Evolutionary conservation across 164 flowering plant genomes (phyloP), one percentile per base, ranked within the genome.

Genomic region (Vitis riparia): DNA sequence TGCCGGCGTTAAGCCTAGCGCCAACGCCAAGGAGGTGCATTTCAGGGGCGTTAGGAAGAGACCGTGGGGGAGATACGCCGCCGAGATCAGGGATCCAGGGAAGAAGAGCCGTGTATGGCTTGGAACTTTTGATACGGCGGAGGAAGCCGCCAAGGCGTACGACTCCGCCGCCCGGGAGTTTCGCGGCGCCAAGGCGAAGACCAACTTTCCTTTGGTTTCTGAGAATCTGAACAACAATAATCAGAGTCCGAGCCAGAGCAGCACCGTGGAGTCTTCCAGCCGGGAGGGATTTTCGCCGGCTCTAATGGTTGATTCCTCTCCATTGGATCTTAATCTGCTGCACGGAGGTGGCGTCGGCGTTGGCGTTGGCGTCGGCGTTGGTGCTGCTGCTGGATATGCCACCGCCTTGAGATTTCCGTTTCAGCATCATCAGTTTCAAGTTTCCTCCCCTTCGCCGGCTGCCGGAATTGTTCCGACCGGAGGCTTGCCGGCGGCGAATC

Each of bases 31-130:
- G 74, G 83, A 80, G 72, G 71, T 58, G 64, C 87, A 80, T 73
- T 86, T 72, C 48, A 67, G 89, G 1, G 89, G 89, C 0, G 89
- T 86, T 16, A 69, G 90, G 74, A 82, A 78, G 79, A 62, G 90
- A 73, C 88, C 86, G n/a, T 85, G 88, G 88, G 88, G 88, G 3
- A 56, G 86, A 5, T 85, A 81, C 73, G 88, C 88, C 14, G 88
- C 86, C 5, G 88, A 85, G 82, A 85, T 85, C 75, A 72, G 88
- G 50, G 88, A 85, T 67, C 89, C 89, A 7, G 71, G 68, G 12
- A 84, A 79, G 77, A 82, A 82, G 73, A 72, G 75, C 71, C 86
- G 87, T 1, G 86, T 86, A 6, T 86, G 89, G 89, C 78, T 84
- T 11, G 87, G 87, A 1, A 84, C 89, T 1, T 85, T 82, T 53